phyloP scores from a whole-genome alignment of 1,284 basidiomycete species.

The Pseudozyma sp. region DNA sequence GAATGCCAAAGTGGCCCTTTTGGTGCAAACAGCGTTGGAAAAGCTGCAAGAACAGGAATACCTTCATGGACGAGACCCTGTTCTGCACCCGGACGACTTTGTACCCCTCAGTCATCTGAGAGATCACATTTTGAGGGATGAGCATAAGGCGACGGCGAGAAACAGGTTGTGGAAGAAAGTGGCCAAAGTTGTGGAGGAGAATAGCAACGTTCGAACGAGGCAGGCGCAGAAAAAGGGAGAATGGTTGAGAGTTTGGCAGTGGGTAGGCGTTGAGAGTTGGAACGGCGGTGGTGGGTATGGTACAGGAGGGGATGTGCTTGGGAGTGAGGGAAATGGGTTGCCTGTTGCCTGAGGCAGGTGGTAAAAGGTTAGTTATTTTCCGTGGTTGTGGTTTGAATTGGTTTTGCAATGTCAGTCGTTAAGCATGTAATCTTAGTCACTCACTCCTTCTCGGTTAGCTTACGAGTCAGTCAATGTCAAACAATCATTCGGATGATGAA shows the following conservation, averaged over 20 bases:
- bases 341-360: slow-evolving; percentile 14
- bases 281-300: slow-evolving; percentile 9
- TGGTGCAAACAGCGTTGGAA: slow-evolving; percentile 50
- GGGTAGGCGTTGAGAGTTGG: slow-evolving; percentile 67
- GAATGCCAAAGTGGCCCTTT: slow-evolving; percentile 24
- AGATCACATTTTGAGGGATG: slow-evolving; percentile 85
- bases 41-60: slow-evolving; percentile 73
- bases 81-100: slow-evolving; percentile 81
- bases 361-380: not conserved
- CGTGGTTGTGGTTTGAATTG: not conserved
- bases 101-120: slow-evolving; percentile 89
- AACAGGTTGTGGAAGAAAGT: slow-evolving; percentile 86
- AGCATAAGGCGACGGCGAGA: slow-evolving; percentile 79
- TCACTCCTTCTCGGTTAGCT: slow-evolving; percentile 1
- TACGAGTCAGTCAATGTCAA: not conserved
- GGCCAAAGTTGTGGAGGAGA: slow-evolving; percentile 87
- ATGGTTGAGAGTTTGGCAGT: slow-evolving; percentile 73
- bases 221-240: slow-evolving; percentile 87
- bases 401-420: not conserved
- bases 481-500: not conserved
- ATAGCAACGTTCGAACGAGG: slow-evolving; percentile 90
- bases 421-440: slow-evolving; percentile 10
- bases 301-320: not conserved
- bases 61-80: slow-evolving; percentile 85
- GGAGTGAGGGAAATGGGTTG: not conserved